Evolutionary conservation across 305 asterid genomes (phyloP).

Genomic region (Solanum aculeatissimum): DNA sequence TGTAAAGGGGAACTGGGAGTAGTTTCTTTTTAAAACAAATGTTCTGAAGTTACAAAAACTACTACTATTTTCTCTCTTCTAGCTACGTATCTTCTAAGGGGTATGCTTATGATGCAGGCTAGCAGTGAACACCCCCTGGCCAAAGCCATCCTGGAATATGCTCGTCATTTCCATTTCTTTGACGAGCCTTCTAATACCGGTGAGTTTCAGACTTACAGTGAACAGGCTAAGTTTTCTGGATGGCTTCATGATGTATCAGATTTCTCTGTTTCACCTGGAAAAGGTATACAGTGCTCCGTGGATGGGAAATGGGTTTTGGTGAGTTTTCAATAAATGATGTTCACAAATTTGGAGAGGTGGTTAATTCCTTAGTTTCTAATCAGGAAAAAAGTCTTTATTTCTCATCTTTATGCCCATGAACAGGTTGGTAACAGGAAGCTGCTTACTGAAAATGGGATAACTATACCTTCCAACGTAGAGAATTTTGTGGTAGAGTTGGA

Average conservation of each 20-base stretch:
- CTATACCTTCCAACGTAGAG: slow-evolving; percentile 53
- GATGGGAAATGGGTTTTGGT: slow-evolving; percentile 73
- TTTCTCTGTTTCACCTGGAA: slow-evolving; percentile 85
- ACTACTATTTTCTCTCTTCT: not conserved
- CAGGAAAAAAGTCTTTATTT: not conserved
- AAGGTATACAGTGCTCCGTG: slow-evolving; percentile 79
- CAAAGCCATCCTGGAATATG: slow-evolving; percentile 78
- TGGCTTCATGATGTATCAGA: slow-evolving; percentile 84
- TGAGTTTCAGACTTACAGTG: slow-evolving; percentile 27
- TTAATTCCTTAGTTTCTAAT: not conserved
- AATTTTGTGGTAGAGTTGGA: slow-evolving; percentile 75
- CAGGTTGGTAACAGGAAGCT: slow-evolving; percentile 94
- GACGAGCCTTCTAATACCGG: slow-evolving; percentile 41
- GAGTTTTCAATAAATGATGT: slow-evolving; percentile 15
- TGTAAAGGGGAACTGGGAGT: not conserved
- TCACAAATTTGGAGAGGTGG: not conserved
- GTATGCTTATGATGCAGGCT: slow-evolving; percentile 41
- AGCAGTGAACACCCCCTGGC: slow-evolving; percentile 98
- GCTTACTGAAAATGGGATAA: slow-evolving; percentile 51
- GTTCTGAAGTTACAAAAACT: not conserved
- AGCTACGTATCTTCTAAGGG: not conserved
- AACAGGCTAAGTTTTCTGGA: slow-evolving; percentile 42
- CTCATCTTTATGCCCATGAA: not conserved
- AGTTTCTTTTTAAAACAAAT: not conserved
- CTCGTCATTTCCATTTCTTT: slow-evolving; percentile 93